Conservation (phyloP, 176 grass and related monocot genomes). For the Hordeum vulgare region MorexV3_pseudomolecules_assembly NC_058524.1:48873424-48873923, state of each 20-base stretch:
- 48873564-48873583: neutral
- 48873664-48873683: neutral
- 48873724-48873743: neutral
- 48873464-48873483: constrained; percentile 33
- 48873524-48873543: constrained; percentile 30
- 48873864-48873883: neutral
- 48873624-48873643: constrained; percentile 43
- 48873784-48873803: neutral
- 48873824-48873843: neutral
- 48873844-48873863: neutral
- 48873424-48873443: constrained; percentile 53
- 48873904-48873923: neutral
- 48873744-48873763: neutral
- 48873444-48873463: constrained; percentile 68
- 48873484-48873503: constrained; percentile 49
- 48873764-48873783: neutral
- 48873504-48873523: constrained; percentile 56
- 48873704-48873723: neutral
- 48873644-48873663: neutral
- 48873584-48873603: constrained; percentile 10
- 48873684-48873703: neutral
- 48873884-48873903: neutral
- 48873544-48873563: constrained; percentile 37
- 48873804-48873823: neutral
- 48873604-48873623: neutral